Evolutionary conservation across 2,329 filamentous ascomycete genomes (phyloP), one percentile per base, ranked within the genome.

Genomic region (Fusarium secorum): DNA sequence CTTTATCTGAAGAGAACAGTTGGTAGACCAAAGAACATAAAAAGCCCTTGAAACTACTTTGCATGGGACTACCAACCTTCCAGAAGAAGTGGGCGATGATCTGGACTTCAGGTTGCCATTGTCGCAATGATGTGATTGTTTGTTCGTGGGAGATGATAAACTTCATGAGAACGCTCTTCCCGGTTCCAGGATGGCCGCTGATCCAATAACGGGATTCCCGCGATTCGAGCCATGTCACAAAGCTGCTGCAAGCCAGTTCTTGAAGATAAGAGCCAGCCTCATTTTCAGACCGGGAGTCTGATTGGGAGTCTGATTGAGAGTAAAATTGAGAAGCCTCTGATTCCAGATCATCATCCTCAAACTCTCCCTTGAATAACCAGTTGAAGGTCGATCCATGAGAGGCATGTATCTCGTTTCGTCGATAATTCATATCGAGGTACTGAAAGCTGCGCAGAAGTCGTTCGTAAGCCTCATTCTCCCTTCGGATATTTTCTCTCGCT

Each of bases 61-160:
- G 30, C n/a, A 20, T 49, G 0, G 2, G 2, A 20, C 46, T 49
- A 0, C 30, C 46, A 0, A 33, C 8, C 1, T 49, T 49, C 46
- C 46, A 49, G 0, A 49, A 49, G n/a, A 49, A 49, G 8, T 49
- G 46, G 0, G 2, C 0, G 0, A 49, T 3, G 0, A 20, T 15
- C 0, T 3, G 30, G 17, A 0, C 8, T 0, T 8, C 0, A 1
- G 30, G 17, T 3, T 49, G 30, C 46, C 46, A 49, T 49, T 24
- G 7, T 0, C 3, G 4, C 0, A 33, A 5, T 3, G 2, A 18
- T 0, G 0, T 0, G 0, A 14, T 2, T 0, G n/a, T 49, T 24
- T 14, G n/a, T 10, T 4, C 0, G 0, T 49, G 7, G 1, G 46
- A 33, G 3, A 24, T 0, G 4, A 49, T 33, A 0, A 33, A 14